Conservation (phyloP, 164 flowering plant genomes). For the Vitis amurensis region DNA sequence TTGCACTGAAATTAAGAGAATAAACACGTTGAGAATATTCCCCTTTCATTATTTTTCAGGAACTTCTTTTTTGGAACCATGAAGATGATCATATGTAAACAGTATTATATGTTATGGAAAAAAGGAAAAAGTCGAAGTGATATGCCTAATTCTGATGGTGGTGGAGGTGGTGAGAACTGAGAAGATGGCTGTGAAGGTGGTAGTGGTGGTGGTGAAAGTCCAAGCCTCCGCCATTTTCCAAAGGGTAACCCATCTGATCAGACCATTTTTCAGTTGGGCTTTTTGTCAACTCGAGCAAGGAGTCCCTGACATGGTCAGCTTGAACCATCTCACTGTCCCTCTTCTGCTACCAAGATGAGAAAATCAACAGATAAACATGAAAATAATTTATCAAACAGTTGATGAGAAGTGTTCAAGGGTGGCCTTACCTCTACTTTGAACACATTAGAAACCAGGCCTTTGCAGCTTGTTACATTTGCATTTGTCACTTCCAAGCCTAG, state of each 20-base stretch:
- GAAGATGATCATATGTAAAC: too few species aligned
- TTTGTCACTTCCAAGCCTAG: constrained; percentile 80
- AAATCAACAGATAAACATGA: too few species aligned
- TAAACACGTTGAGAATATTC: too few species aligned
- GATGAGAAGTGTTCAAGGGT: too few species aligned
- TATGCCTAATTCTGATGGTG: too few species aligned
- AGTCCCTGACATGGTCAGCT: constrained; percentile 76
- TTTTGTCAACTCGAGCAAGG: constrained; percentile 68
- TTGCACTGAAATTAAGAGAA: too few species aligned
- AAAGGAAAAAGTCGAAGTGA: too few species aligned
- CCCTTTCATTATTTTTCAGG: too few species aligned
- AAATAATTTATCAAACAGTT: too few species aligned
- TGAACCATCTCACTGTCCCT: constrained; percentile 69
- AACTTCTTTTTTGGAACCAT: too few species aligned
- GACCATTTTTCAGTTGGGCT: constrained; percentile 40
- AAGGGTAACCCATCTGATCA: constrained; percentile 16
- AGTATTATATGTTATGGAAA: too few species aligned
- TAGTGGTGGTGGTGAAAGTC: constrained; percentile 29
- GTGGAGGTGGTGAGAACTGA: constrained; percentile 10
- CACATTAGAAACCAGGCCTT: constrained; percentile 63
- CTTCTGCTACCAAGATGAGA: constrained; percentile 39
- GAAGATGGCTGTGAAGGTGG: constrained; percentile 6
- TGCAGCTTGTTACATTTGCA: constrained; percentile 68
- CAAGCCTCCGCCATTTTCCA: constrained; percentile 18
- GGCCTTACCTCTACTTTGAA: constrained; percentile 70